Conservation (phyloP, 495 filamentous ascomycete species). For the Talaromyces proteolyticus region DNA sequence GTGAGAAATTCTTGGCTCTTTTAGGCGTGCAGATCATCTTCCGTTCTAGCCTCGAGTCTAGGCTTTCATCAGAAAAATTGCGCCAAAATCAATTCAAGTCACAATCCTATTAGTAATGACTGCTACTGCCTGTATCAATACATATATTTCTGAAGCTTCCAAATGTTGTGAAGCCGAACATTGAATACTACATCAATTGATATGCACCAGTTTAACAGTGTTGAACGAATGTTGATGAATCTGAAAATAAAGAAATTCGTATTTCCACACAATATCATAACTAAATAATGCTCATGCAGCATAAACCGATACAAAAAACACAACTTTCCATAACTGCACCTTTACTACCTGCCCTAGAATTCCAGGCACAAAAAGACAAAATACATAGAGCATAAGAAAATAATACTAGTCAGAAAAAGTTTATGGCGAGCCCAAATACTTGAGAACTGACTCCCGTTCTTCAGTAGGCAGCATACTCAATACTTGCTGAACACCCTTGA, state of each 20-base stretch:
- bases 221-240: too few species aligned
- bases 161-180: too few species aligned
- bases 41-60: too few species aligned
- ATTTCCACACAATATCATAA: constrained; percentile 5
- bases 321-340: constrained; percentile 3
- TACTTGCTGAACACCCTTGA: constrained; percentile 83
- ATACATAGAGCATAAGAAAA: background rate
- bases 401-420: background rate
- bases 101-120: too few species aligned
- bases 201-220: too few species aligned
- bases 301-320: constrained; percentile 9
- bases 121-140: too few species aligned
- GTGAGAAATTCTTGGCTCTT: too few species aligned
- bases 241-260: constrained; percentile 4
- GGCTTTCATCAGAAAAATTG: too few species aligned
- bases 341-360: background rate
- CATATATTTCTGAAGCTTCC: too few species aligned
- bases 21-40: too few species aligned
- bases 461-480: constrained; percentile 78
- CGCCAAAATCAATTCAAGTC: too few species aligned
- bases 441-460: constrained; percentile 82
- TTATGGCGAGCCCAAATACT: constrained; percentile 51
- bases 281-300: constrained; percentile 9
- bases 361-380: constrained; percentile 5
- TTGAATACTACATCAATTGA: too few species aligned